phyloP scores from a whole-genome alignment of 257 asterid species.

The Euphrasia confusa region DNA sequence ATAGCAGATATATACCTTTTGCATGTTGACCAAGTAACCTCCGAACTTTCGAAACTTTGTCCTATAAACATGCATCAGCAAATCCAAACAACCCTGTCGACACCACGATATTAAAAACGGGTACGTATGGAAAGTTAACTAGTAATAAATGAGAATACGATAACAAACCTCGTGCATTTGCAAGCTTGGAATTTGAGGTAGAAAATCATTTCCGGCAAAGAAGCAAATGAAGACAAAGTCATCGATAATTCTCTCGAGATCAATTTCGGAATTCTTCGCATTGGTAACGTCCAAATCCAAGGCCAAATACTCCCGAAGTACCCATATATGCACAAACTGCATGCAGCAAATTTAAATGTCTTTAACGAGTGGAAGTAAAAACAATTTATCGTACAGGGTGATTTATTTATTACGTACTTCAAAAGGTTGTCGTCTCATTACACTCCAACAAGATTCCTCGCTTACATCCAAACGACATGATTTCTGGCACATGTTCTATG shows the following conservation, averaged over 20 bases:
- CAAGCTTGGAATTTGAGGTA: constrained; percentile 56
- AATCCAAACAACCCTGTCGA: constrained; percentile 41
- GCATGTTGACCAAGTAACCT: constrained; percentile 53
- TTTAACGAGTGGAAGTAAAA: too few relatives aligned
- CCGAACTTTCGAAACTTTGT: constrained; percentile 49
- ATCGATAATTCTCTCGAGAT: constrained; percentile 46
- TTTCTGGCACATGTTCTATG: background rate
- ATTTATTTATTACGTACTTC: too few relatives aligned
- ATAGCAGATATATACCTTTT: constrained; percentile 34
- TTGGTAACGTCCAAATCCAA: constrained; percentile 36
- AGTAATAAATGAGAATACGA: too few relatives aligned
- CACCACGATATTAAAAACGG: background rate
- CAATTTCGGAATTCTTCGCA: constrained; percentile 31
- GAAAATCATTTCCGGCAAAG: constrained; percentile 67
- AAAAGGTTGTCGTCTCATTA: too few relatives aligned
- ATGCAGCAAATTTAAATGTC: too few relatives aligned
- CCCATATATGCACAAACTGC: constrained; percentile 44
- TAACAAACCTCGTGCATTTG: constrained; percentile 37
- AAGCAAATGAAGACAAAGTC: constrained; percentile 62
- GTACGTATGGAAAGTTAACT: too few relatives aligned
- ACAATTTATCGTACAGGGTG: too few relatives aligned
- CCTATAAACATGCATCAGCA: constrained; percentile 49
- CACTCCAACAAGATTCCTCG: too few relatives aligned
- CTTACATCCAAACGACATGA: background rate
- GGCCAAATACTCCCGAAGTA: constrained; percentile 52